These are phyloP conservation scores for Fusarium graminum DNA, from an alignment of 2,329 filamentous ascomycete species.

Conservation along the genomic window DNA sequence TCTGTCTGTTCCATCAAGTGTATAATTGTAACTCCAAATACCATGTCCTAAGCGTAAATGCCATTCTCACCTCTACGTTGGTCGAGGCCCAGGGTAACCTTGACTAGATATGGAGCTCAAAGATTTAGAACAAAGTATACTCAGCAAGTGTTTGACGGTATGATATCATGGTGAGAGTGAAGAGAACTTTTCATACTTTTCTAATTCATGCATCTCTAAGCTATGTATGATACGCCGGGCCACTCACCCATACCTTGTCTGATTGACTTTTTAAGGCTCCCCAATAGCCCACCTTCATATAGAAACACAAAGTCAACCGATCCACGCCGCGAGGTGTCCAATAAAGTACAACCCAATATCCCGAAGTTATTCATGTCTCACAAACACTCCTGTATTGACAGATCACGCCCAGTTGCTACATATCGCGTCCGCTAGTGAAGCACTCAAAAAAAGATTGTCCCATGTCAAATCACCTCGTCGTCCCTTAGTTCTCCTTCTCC, in stretches of 20 bases:
- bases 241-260: conserved; percentile 26
- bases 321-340: conserved; percentile 39
- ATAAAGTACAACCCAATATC: conserved; percentile 33
- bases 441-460: conserved; percentile 12
- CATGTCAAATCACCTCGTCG: conserved; percentile 1
- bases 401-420: conserved; percentile 24
- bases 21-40: too few relatives aligned
- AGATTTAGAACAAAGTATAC: too few relatives aligned
- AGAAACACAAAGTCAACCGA: conserved; percentile 29
- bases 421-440: conserved; percentile 13
- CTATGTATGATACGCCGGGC: conserved; percentile 26
- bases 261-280: conserved; percentile 39
- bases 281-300: conserved; percentile 17
- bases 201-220: conserved; percentile 30
- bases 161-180: background rate
- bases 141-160: background rate
- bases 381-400: conserved; percentile 29
- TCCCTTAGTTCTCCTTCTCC: conserved; percentile 49
- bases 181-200: conserved; percentile 24
- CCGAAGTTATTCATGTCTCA: conserved; percentile 18
- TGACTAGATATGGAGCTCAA: too few relatives aligned
- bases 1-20: too few relatives aligned
- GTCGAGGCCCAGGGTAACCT: too few relatives aligned
- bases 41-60: too few relatives aligned
- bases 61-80: too few relatives aligned